Base-by-base conservation (phyloP, 257 asterid species). In the Schizonepeta tenuifolia region DNA sequence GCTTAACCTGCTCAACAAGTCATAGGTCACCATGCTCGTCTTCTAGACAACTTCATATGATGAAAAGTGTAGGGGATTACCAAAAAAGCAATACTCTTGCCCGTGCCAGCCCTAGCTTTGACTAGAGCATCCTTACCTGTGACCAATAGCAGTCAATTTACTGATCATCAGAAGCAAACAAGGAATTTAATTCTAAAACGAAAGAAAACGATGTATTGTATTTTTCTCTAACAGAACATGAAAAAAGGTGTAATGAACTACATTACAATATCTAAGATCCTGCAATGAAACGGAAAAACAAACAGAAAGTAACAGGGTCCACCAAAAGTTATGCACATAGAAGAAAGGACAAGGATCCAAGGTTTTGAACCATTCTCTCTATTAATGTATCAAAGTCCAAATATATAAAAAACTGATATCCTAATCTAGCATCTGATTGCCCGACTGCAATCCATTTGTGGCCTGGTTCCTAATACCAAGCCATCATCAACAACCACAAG, bases 1-100 rank as follows among this genome's bases (percentile, higher is more conserved):
- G 99, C 78, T 87, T 92, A 65, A 94, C 96, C 97, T 91, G 86
- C 65, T 70, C 62, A 78, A 74, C 36, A 81, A 51, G 58, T 61
- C 51, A 71, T 68, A 66, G 63, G 72, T 76, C 65, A 62, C 33
- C 13, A 51, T 62, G 57, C 65, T 71, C 20, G 51, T 46, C 28
- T 26, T 38, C 53, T 33, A 65, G 20, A 43, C 13, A 24, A 36
- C 55, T 47, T 18, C 70, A 72, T 15, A 28, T 8, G 5, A 6
- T 43, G 51, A 49, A 57, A 76, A 71, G 72, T 54, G 24, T 51
- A 44, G 57, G 53, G 66, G 56, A 62, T 69, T 92, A 92, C 99
- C 99, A 95, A 78, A 85, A 91, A 92, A 6, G 99, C 97, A 72
- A 86, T 76, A 81, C 91, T 92, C 87, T 95, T 95, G 77, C 99